phyloP scores from a whole-genome alignment of 805 yeast genomes.

The Cyberlindnera veronae region DNA sequence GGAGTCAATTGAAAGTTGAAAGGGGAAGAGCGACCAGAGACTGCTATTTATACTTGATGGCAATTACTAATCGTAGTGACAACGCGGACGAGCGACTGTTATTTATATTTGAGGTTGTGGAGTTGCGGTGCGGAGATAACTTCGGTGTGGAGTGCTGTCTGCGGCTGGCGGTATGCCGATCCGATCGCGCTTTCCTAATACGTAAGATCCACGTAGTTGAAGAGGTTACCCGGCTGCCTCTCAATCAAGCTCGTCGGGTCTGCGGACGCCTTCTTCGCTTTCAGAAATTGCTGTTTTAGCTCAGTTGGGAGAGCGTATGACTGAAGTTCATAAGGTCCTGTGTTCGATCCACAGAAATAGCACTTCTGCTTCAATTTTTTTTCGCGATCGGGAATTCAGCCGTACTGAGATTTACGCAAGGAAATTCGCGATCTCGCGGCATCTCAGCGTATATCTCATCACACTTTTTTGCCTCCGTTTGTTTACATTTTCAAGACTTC shows the following conservation, averaged over 20 bases:
- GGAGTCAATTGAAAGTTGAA: too few relatives aligned
- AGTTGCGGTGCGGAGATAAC: not conserved
- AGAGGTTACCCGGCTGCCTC: not conserved
- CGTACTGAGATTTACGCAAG: not conserved
- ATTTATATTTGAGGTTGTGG: too few relatives aligned
- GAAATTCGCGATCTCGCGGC: not conserved
- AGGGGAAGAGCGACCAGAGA: too few relatives aligned
- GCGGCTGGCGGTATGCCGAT: too few relatives aligned
- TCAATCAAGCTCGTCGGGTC: not conserved
- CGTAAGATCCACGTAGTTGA: not conserved
- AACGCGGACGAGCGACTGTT: too few relatives aligned
- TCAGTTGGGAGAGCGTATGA: slow-evolving; percentile 34
- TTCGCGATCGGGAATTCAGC: too few relatives aligned
- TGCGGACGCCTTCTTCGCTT: not conserved
- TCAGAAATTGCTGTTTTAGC: slow-evolving; percentile 28
- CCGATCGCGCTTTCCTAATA: not conserved
- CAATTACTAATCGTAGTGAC: too few relatives aligned
- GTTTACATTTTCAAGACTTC: not conserved
- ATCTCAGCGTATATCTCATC: too few relatives aligned
- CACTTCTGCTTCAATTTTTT: too few relatives aligned
- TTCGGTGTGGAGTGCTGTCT: too few relatives aligned
- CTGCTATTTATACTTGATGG: too few relatives aligned
- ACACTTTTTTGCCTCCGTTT: not conserved
- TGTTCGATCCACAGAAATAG: slow-evolving; percentile 77
- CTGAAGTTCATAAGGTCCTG: slow-evolving; percentile 71